These are phyloP conservation scores for Claviceps sp. DNA, from an alignment of 2,329 filamentous ascomycete genomes.

Conservation along the genomic window DNA sequence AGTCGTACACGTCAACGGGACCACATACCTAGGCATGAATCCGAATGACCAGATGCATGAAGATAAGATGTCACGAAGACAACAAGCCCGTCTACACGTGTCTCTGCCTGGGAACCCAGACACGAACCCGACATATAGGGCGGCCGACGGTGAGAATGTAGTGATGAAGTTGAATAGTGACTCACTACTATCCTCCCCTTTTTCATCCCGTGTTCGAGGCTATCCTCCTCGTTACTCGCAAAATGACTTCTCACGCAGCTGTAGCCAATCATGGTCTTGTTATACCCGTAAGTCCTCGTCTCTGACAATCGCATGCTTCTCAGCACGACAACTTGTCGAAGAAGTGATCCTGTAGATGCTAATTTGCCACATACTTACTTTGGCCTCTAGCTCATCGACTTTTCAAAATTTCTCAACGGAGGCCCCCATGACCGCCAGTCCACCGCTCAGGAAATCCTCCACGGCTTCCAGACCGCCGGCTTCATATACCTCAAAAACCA, in stretches of 20 bases:
- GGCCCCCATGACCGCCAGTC: slow-evolving; percentile 43
- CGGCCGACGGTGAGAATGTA: too few relatives aligned
- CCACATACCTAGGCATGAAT: too few relatives aligned
- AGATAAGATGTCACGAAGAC: too few relatives aligned
- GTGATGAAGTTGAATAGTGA: too few relatives aligned
- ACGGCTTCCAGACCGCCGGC: slow-evolving; percentile 73
- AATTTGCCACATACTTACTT: not conserved
- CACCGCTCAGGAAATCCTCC: slow-evolving; percentile 58
- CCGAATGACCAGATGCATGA: too few relatives aligned
- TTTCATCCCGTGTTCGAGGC: too few relatives aligned
- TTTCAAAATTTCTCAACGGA: slow-evolving; percentile 57
- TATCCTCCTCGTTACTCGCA: not conserved
- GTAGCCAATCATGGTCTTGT: slow-evolving; percentile 38
- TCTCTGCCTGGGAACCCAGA: too few relatives aligned
- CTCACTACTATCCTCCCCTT: too few relatives aligned
- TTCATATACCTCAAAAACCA: slow-evolving; percentile 84
- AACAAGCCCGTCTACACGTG: too few relatives aligned
- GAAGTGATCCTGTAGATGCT: not conserved
- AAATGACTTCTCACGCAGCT: slow-evolving; percentile 25
- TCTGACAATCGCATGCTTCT: not conserved
- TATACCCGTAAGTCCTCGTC: slow-evolving; percentile 34
- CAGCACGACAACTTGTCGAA: not conserved
- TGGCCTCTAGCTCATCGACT: slow-evolving; percentile 34
- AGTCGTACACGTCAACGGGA: too few relatives aligned
- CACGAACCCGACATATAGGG: too few relatives aligned